Conservation (phyloP, 2,329 filamentous ascomycete species). For the Colletotrichum tropicale region DNA sequence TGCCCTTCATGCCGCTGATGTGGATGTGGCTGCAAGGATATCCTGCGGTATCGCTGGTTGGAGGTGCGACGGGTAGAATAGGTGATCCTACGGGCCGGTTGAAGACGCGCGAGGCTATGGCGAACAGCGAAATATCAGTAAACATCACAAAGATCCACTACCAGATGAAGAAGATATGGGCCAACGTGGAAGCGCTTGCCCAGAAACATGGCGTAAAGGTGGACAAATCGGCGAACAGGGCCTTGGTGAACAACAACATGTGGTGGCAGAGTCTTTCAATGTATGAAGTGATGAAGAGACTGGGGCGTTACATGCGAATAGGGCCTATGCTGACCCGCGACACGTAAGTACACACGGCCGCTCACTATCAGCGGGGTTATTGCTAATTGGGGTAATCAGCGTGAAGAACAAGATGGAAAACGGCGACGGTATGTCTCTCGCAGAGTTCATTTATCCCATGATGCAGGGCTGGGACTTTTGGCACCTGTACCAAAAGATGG, state of each 20-base stretch:
- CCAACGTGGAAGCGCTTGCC: conserved; percentile 71
- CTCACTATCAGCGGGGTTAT: neutral
- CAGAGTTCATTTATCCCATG: conserved; percentile 91
- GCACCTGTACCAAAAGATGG: conserved; percentile 73
- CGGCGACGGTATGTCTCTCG: conserved; percentile 91
- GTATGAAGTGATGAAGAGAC: conserved; percentile 74
- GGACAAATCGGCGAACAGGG: conserved; percentile 69
- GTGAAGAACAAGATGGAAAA: conserved; percentile 85
- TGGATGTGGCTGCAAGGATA: conserved; percentile 84
- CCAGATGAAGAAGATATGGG: conserved; percentile 76
- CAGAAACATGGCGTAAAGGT: conserved; percentile 67
- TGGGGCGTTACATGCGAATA: conserved; percentile 77
- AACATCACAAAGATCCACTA: conserved; percentile 73
- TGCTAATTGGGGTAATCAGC: conserved; percentile 25
- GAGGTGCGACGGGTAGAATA: conserved; percentile 77
- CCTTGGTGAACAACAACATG: conserved; percentile 78
- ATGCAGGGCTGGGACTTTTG: conserved; percentile 98
- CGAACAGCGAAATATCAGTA: conserved; percentile 56
- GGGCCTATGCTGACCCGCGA: conserved; percentile 89
- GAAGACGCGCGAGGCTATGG: conserved; percentile 60
- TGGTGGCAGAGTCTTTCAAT: conserved; percentile 80
- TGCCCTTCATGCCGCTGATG: conserved; percentile 83
- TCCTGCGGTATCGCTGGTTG: conserved; percentile 69
- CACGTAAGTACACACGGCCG: conserved; percentile 63
- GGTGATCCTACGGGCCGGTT: conserved; percentile 79